A percentile compares a stretch with the other conserved stretches of the same genome.
phyloP scores from a whole-genome alignment of 164 flowering plant species.

The Nelumbo lutea region DNA sequence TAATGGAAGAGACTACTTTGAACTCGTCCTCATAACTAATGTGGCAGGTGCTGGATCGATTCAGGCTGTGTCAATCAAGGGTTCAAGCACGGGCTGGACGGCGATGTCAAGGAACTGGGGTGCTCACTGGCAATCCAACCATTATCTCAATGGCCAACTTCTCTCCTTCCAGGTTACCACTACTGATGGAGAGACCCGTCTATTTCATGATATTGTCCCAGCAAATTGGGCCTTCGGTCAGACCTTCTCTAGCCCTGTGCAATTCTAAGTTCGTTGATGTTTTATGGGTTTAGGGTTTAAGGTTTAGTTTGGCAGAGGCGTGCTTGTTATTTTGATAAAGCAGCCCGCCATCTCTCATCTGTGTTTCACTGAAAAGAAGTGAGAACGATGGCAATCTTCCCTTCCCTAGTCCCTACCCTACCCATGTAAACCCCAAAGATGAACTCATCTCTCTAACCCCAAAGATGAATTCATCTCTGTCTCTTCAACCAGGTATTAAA shows the following conservation, averaged over 20 bases:
- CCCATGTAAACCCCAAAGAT: too few species aligned
- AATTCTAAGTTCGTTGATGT: constrained; percentile 37
- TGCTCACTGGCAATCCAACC: constrained; percentile 81
- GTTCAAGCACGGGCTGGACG: constrained; percentile 60
- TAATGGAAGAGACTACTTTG: constrained; percentile 85
- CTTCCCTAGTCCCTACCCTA: too few species aligned
- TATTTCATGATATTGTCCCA: constrained; percentile 48
- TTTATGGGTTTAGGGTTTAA: constrained; percentile 8
- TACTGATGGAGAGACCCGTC: constrained; percentile 55
- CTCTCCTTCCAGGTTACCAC: constrained; percentile 75
- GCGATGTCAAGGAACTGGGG: constrained; percentile 96
- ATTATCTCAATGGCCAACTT: constrained; percentile 69
- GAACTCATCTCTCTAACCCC: too few species aligned
- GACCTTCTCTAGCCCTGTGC: constrained; percentile 54
- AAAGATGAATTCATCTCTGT: too few species aligned
- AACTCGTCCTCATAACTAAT: constrained; percentile 71
- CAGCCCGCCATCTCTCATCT: constrained; percentile 24
- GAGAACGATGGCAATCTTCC: too few species aligned
- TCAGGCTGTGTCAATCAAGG: constrained; percentile 55
- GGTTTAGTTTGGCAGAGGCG: constrained; percentile 51
- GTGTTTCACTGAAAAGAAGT: too few species aligned
- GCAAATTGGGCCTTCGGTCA: constrained; percentile 84
- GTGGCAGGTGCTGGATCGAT: constrained; percentile 73
- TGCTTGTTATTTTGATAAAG: constrained; percentile 32
- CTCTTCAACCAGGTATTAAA: too few species aligned